Conservation (phyloP, 1,284 basidiomycete genomes). For the Ustilago curta region DNA sequence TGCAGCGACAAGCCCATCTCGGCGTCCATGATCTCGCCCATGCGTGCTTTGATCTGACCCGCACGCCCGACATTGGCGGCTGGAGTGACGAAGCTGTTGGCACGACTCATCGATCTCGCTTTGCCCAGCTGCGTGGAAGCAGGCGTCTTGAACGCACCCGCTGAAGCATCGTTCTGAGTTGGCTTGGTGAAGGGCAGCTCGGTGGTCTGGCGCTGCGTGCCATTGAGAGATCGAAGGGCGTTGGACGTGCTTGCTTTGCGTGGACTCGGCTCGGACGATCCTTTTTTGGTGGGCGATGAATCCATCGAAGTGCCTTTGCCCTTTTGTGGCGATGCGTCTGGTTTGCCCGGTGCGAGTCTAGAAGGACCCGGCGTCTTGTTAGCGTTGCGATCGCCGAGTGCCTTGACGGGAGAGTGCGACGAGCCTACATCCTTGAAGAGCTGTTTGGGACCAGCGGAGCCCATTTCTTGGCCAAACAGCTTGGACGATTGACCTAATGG, state of each 20-base stretch:
- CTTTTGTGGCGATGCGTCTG: constrained; percentile 22
- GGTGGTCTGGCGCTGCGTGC: constrained; percentile 34
- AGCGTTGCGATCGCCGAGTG: constrained; percentile 40
- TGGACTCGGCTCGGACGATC: constrained; percentile 28
- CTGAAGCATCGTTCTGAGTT: constrained; percentile 10
- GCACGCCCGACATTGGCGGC: constrained; percentile 60
- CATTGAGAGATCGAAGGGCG: constrained; percentile 40
- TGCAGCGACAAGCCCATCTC: constrained; percentile 43
- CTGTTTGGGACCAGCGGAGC: constrained; percentile 31
- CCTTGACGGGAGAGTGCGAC: constrained; percentile 40
- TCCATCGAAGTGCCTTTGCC: constrained; percentile 14
- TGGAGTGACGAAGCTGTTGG: constrained; percentile 58
- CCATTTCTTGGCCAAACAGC: constrained; percentile 31
- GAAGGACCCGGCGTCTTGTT: constrained; percentile 43
- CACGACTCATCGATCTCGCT: constrained; percentile 33
- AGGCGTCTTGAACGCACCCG: constrained; percentile 34
- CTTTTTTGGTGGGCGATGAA: constrained; percentile 29
- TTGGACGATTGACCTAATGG: constrained; percentile 30
- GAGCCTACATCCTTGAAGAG: constrained; percentile 42
- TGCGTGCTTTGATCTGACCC: constrained; percentile 60
- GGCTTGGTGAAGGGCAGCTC: constrained; percentile 40
- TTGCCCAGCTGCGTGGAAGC: constrained; percentile 27
- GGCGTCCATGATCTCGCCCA: constrained; percentile 59
- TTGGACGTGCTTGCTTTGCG: constrained; percentile 37
- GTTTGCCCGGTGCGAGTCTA: constrained; percentile 14